Conservation (phyloP, 1,139 yeast genomes). For the Geotrichum phurueaensis region DNA sequence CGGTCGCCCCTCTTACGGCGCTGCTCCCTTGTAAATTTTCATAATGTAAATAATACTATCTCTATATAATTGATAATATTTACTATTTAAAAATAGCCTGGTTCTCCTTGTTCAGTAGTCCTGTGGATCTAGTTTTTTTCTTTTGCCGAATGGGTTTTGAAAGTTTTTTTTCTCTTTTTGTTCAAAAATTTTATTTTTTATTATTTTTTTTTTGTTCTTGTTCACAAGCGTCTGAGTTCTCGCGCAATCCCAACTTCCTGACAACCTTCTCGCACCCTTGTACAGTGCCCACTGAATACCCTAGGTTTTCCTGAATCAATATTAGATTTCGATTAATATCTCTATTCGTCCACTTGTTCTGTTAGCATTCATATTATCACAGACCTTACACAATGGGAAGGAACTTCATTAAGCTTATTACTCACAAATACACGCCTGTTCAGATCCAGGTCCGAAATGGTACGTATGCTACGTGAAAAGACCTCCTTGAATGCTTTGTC, state of each 20-base stretch:
- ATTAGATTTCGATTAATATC: neutral
- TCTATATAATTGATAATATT: neutral
- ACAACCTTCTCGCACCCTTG: neutral
- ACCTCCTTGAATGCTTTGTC: neutral
- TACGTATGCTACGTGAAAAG: slow-evolving; percentile 14
- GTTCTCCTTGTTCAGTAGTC: neutral
- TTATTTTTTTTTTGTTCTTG: neutral
- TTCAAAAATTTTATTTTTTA: neutral
- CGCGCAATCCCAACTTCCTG: neutral
- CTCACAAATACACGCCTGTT: slow-evolving; percentile 72
- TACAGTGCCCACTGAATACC: neutral
- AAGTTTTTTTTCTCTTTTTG: neutral
- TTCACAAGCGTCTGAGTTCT: neutral
- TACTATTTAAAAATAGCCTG: neutral
- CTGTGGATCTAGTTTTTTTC: neutral
- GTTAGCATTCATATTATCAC: neutral
- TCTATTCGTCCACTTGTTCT: neutral
- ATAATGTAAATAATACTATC: neutral
- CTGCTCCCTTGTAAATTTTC: neutral
- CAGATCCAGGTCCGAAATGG: slow-evolving; percentile 69
- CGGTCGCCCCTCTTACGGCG: slow-evolving; percentile 11
- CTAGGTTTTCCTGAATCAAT: neutral
- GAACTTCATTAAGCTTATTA: slow-evolving; percentile 58
- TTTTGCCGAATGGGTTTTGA: neutral
- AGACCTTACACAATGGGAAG: slow-evolving; percentile 12